Evolutionary conservation across 1,284 basidiomycete genomes (phyloP), one percentile per base, ranked within the genome.

Genomic region (Coniferiporia sulphurascens): DNA sequence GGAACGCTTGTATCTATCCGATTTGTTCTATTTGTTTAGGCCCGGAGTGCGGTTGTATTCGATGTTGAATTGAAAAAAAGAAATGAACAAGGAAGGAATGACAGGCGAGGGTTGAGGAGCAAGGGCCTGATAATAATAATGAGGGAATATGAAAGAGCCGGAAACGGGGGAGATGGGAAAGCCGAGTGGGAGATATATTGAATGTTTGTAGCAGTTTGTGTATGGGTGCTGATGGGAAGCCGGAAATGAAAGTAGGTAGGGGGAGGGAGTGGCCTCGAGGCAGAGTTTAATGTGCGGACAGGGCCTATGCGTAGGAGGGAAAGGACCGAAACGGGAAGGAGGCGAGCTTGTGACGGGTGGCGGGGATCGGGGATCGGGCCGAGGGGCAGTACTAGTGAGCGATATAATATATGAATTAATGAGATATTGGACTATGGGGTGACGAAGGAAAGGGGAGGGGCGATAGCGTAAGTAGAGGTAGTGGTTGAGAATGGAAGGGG

Each of bases 191-290:
- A 27, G 27, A 27, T 5, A 48, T 10, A 48, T 48, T 12, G 19
- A 19, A 3, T 48, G 48, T 48, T 48, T 48, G 48, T 19, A 5
- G 8, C 19, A 9, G 48, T 48, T 48, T 19, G 6, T 10, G 19
- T n/a, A n/a, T n/a, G n/a, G n/a, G n/a, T n/a, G 3, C 13, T 48
- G 48, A 21, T 41, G 49, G 46, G 46, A 21, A 49, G 36, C 36
- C 44, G 57, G 57, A 59, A 61, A 61, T 56, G 59, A 61, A 52
- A 56, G n/a, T n/a, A n/a, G n/a, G n/a, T n/a, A n/a, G n/a, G n/a
- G n/a, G 35, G 55, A 41, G 36, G 34, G 21, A 52, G n/a, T 43
- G 8, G 59, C 59, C 59, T 61, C 59, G 59, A 56, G 59, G 59
- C 59, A 56, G 48, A 55, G 54, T 10, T 52, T 32, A 52, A 27